A percentile compares a stretch with the other conserved stretches of the same genome.
These are phyloP conservation scores for Microdochium trichocladiopsis DNA, from an alignment of 2,329 filamentous ascomycete species.

Conservation along the genomic window DNA sequence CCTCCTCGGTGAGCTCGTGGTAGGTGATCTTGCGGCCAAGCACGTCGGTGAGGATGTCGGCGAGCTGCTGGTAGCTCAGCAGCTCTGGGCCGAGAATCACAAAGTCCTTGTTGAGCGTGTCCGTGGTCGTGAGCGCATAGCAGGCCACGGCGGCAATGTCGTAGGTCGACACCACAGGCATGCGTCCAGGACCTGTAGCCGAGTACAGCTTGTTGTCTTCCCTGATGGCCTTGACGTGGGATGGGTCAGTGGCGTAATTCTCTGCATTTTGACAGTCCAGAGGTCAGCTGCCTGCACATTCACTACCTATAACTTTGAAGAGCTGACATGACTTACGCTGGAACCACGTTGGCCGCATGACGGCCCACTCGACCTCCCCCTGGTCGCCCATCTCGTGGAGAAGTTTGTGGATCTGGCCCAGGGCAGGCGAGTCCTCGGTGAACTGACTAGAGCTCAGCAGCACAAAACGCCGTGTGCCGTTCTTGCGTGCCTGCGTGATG, in stretches of 20 bases:
- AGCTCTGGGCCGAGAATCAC: slow-evolving; percentile 27
- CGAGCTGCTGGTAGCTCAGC: slow-evolving; percentile 26
- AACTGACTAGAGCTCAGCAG: slow-evolving; percentile 30
- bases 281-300: neutral
- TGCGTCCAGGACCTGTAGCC: slow-evolving; percentile 31
- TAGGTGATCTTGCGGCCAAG: slow-evolving; percentile 25
- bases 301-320: no score
- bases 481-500: slow-evolving; percentile 28
- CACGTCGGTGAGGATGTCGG: slow-evolving; percentile 21
- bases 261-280: slow-evolving; percentile 20
- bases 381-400: slow-evolving; percentile 24
- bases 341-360: slow-evolving; percentile 41
- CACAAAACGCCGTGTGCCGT: slow-evolving; percentile 34
- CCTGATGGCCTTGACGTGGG: slow-evolving; percentile 21
- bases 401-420: slow-evolving; percentile 29
- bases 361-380: slow-evolving; percentile 30
- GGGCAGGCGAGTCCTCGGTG: slow-evolving; percentile 24
- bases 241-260: slow-evolving; percentile 29
- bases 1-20: slow-evolving; percentile 19
- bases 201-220: slow-evolving; percentile 33
- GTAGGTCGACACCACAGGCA: slow-evolving; percentile 37
- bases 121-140: slow-evolving; percentile 26
- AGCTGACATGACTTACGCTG: slow-evolving; percentile 25
- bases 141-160: slow-evolving; percentile 39
- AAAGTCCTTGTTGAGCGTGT: slow-evolving; percentile 32